Percentiles rank a stretch among this genome's conserved stretches.
phyloP scores from a whole-genome alignment of 805 yeast genomes.

The Starmerella potacharoeniae region DNA sequence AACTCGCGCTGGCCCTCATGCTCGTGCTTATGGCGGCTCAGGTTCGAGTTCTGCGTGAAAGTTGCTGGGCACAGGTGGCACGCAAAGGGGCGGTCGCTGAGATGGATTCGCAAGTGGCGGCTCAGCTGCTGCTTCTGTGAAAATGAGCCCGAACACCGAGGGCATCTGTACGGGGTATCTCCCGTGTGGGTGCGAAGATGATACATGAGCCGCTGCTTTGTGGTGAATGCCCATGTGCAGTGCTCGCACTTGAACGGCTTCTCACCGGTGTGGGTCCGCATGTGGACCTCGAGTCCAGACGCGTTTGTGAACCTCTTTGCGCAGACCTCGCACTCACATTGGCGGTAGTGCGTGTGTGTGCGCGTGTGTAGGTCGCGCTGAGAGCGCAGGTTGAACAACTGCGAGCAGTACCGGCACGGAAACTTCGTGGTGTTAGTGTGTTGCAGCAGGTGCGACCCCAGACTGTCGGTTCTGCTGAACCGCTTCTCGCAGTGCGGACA shows the following conservation, averaged over 20 bases:
- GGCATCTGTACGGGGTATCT: background rate
- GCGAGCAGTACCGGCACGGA: slow-evolving; percentile 1
- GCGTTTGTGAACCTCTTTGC: slow-evolving; percentile 75
- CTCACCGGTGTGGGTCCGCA: slow-evolving; percentile 72
- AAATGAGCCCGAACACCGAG: background rate
- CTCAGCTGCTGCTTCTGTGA: slow-evolving; percentile 2
- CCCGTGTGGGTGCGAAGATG: slow-evolving; percentile 1
- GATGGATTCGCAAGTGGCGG: slow-evolving; percentile 1
- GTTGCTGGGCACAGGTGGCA: slow-evolving; percentile 2
- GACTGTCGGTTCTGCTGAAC: background rate
- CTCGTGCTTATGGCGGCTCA: slow-evolving; percentile 3
- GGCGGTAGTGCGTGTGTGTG: background rate
- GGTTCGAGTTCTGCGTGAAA: background rate
- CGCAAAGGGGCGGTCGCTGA: background rate
- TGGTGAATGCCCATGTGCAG: slow-evolving; percentile 3
- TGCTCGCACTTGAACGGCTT: slow-evolving; percentile 51
- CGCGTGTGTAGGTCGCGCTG: slow-evolving; percentile 1
- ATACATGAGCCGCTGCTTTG: background rate
- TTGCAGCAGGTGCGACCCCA: background rate
- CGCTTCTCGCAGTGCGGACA: background rate
- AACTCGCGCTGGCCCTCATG: background rate
- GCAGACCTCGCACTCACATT: slow-evolving; percentile 32
- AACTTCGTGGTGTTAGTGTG: background rate
- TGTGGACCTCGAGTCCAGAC: slow-evolving; percentile 68
- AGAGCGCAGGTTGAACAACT: background rate